Evolutionary conservation across 139 green algal genomes (phyloP).

Genomic region (Tetratostichococcus sp.): DNA sequence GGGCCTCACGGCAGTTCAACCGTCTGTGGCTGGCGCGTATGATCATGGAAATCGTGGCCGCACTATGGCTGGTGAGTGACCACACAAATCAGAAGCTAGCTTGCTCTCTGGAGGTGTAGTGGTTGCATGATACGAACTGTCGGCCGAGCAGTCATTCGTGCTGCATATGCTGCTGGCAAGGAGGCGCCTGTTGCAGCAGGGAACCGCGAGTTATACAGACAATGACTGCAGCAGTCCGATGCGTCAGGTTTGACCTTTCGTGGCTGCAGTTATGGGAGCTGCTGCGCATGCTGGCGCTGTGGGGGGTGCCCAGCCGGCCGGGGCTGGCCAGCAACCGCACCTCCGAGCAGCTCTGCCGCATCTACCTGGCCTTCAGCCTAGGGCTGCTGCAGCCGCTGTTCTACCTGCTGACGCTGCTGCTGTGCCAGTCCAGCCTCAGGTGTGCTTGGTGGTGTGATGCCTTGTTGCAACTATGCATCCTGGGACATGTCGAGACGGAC

Average conservation of each 20-base stretch:
- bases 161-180: not conserved
- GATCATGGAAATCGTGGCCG: not conserved
- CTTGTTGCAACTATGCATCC: too few relatives aligned
- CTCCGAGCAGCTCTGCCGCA: conserved; percentile 9
- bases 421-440: conserved; percentile 18
- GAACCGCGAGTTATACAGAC: too few relatives aligned
- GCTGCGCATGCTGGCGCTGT: not conserved
- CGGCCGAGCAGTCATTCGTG: too few relatives aligned
- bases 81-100: too few relatives aligned
- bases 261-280: not conserved
- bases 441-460: not conserved
- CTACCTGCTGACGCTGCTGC: conserved; percentile 12
- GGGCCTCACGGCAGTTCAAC: not conserved
- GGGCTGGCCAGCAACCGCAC: not conserved
- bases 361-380: conserved; percentile 19
- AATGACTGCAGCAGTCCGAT: too few relatives aligned
- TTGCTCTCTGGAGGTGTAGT: too few relatives aligned
- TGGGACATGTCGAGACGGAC: too few relatives aligned
- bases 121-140: too few relatives aligned
- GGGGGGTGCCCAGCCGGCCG: not conserved
- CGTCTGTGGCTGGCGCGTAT: not conserved
- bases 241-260: too few relatives aligned
- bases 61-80: not conserved
- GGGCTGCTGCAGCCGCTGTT: conserved; percentile 24
- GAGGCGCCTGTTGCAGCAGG: too few relatives aligned